A percentile compares a stretch with the other conserved stretches of the same genome.
These are phyloP conservation scores for Mallotus nudiflorus DNA, from an alignment of 345 rosid genomes.

Conservation along the genomic window DNA sequence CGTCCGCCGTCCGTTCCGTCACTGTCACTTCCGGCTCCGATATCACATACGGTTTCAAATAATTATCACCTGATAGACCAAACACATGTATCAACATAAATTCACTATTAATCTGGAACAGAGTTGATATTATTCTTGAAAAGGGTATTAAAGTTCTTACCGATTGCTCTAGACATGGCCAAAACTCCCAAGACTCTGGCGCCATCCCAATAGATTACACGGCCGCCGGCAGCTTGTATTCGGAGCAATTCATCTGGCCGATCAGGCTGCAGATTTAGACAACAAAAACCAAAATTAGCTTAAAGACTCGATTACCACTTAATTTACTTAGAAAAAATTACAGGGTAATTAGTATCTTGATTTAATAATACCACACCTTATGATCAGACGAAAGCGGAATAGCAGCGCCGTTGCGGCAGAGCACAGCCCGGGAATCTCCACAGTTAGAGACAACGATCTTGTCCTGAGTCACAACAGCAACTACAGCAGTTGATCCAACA, in stretches of 20 bases:
- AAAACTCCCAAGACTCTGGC: slow-evolving; percentile 80
- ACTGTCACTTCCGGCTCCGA: slow-evolving; percentile 78
- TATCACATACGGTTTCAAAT: slow-evolving; percentile 86
- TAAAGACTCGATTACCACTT: not conserved
- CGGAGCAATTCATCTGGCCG: slow-evolving; percentile 77
- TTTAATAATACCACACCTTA: too few relatives aligned
- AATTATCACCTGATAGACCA: slow-evolving; percentile 62
- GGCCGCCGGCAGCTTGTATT: slow-evolving; percentile 75
- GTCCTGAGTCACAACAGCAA: slow-evolving; percentile 61
- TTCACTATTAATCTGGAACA: too few relatives aligned
- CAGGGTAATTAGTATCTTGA: not conserved
- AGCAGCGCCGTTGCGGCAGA: slow-evolving; percentile 72
- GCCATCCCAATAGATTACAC: slow-evolving; percentile 88
- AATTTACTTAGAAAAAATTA: not conserved
- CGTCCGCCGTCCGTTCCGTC: slow-evolving; percentile 60
- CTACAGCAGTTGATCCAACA: slow-evolving; percentile 88
- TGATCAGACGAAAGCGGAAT: slow-evolving; percentile 78
- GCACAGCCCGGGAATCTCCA: slow-evolving; percentile 90
- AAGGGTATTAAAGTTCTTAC: slow-evolving; percentile 23
- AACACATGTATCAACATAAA: not conserved
- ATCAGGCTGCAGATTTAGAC: slow-evolving; percentile 56
- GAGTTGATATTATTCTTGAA: too few relatives aligned
- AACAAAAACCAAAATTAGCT: not conserved
- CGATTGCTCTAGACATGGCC: slow-evolving; percentile 94
- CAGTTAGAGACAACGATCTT: slow-evolving; percentile 74